Base-by-base conservation (phyloP, 2,329 filamentous ascomycete genomes). In the Diplodia intermedia region DNA sequence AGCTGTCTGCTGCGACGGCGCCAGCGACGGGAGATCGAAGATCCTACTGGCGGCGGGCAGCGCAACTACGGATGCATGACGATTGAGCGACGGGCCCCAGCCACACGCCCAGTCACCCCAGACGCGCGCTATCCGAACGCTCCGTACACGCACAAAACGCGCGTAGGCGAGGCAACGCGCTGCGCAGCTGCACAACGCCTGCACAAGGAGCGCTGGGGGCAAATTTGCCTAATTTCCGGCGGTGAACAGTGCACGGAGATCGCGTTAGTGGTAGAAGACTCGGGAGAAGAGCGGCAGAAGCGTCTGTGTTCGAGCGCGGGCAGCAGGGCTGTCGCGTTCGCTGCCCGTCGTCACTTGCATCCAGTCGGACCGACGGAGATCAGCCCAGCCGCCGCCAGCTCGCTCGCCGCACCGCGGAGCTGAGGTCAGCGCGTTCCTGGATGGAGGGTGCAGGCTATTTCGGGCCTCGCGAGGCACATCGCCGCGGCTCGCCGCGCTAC, bases 261-360 rank as follows among this genome's bases (percentile, higher is more conserved):
- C 62, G 38, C 62, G 49, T 65, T 65, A 65, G 62, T 55, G 70
- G 75, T 78, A 71, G 77, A 78, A 79, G 75, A 68, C 43, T 70
- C 75, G 71, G 72, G 72, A 75, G 77, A 79, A 79, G 75, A 71
- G 73, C 77, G 77, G 77, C 73, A 78, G 77, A 78, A 79, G 75
- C 53, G 65, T 60, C 55, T 63, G 60, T 60, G 60, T 60, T 36
- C 53, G 70, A 70, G 70, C 33, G 31, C 54, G 33, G 54, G 52
- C 53, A 53, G 40, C 52, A 56, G 50, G 71, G 72, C 70, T 69
- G 47, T 70, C 55, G 38, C 52, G 57, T 36, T 60, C 31, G 47
- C 43, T 63, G 60, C 60, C 60, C 60, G 60, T n/a, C 57, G 57
- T 49, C 57, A 61, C 57, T 61, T 20, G 57, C 57, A 61, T 29